Evolutionary conservation across 805 yeast genomes (phyloP).

Genomic region (Clavispora fructus): DNA sequence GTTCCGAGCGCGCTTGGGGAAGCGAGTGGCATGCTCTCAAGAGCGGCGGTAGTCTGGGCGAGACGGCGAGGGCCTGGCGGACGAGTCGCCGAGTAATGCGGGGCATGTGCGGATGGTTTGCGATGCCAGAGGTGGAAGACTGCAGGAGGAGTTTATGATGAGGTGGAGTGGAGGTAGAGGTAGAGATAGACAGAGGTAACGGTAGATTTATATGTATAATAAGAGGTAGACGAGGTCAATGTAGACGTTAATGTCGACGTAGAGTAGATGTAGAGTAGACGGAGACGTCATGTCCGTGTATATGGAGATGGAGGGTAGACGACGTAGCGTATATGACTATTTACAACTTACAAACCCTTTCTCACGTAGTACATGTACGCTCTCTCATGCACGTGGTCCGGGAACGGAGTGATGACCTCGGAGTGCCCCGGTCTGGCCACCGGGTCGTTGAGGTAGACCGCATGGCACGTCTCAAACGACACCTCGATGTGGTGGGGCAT

Average conservation of each 20-base stretch:
- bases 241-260: no score
- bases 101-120: constrained; percentile 18
- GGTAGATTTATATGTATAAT: no score
- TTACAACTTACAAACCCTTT: constrained; percentile 46
- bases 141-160: not conserved
- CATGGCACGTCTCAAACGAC: constrained; percentile 89
- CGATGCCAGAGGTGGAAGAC: not conserved
- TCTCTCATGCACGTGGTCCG: constrained; percentile 76
- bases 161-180: no score
- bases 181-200: no score
- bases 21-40: constrained; percentile 26
- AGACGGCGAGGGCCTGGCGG: constrained; percentile 21
- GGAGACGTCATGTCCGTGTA: no score
- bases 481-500: constrained; percentile 90
- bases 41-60: constrained; percentile 28
- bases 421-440: constrained; percentile 96
- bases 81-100: constrained; percentile 25
- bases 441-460: constrained; percentile 94
- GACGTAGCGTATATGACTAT: constrained; percentile 4
- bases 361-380: constrained; percentile 92
- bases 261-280: no score
- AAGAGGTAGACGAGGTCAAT: no score
- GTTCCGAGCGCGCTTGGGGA: constrained; percentile 48
- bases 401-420: constrained; percentile 90
- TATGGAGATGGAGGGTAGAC: not conserved